phyloP scores from a whole-genome alignment of 768 basidiomycete genomes.

The Leccinum longicurvipes region DNA sequence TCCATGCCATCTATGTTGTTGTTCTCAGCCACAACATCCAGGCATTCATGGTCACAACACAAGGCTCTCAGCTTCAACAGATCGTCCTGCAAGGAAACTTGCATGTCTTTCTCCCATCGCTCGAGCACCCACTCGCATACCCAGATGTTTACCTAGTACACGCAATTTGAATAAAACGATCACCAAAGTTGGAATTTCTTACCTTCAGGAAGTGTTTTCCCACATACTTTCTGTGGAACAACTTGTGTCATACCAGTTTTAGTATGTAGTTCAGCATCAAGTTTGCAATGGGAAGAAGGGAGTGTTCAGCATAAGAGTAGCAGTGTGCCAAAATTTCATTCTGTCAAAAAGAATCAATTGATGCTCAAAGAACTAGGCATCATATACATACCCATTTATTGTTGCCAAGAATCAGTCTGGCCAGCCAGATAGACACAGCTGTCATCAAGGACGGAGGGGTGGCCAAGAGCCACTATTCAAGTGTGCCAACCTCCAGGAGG shows the following conservation, averaged over 20 bases:
- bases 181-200: conserved; percentile 8
- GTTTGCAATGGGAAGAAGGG: conserved; percentile 76
- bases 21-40: conserved; percentile 18
- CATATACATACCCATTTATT: conserved; percentile 74
- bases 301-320: conserved; percentile 77
- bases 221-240: conserved; percentile 87
- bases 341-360: conserved; percentile 38
- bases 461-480: conserved; percentile 77
- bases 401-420: conserved; percentile 69
- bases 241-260: conserved; percentile 67
- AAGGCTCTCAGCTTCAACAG: conserved; percentile 37
- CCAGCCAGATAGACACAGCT: conserved; percentile 85
- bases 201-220: conserved; percentile 84
- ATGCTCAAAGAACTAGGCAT: neutral
- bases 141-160: conserved; percentile 75
- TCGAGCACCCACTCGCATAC: conserved; percentile 83
- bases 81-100: conserved; percentile 57
- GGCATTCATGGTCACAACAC: conserved; percentile 16
- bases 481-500: conserved; percentile 77
- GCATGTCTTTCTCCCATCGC: conserved; percentile 62
- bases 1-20: neutral
- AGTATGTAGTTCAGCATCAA: too few species aligned
- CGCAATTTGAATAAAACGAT: neutral
- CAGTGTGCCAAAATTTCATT: conserved; percentile 84
- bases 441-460: conserved; percentile 76